Conservation (phyloP, 495 filamentous ascomycete genomes). For the Penicillium chermesinum region DNA sequence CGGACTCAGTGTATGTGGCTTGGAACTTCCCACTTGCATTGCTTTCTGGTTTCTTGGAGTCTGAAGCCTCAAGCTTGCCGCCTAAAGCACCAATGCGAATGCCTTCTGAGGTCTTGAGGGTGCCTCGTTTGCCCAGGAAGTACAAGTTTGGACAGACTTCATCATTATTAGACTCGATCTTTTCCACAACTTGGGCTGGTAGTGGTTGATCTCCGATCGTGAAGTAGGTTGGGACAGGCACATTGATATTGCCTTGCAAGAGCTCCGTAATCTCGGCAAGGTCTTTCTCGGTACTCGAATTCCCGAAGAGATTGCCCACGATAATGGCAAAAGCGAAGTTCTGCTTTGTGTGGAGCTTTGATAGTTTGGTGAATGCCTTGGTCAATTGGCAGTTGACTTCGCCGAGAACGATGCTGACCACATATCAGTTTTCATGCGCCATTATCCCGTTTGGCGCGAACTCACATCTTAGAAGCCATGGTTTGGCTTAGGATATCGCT, state of each 20-base stretch:
- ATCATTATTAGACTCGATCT: constrained; percentile 63
- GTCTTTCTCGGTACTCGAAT: constrained; percentile 44
- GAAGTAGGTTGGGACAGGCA: constrained; percentile 85
- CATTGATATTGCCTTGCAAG: constrained; percentile 60
- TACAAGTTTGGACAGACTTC: constrained; percentile 84
- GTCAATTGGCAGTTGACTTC: constrained; percentile 68
- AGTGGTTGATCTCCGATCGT: constrained; percentile 64
- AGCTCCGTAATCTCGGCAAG: constrained; percentile 55
- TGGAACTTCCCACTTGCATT: constrained; percentile 24
- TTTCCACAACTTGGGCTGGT: constrained; percentile 62
- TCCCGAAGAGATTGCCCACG: constrained; percentile 73
- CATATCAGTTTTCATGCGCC: background rate
- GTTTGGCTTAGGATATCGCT: background rate
- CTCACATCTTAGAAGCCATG: constrained; percentile 66
- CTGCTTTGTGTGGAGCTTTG: constrained; percentile 76
- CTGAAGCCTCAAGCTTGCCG: constrained; percentile 39
- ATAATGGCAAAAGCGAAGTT: constrained; percentile 79
- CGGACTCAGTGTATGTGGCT: constrained; percentile 59
- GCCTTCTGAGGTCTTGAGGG: constrained; percentile 84
- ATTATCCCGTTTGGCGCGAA: constrained; percentile 6
- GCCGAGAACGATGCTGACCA: constrained; percentile 70
- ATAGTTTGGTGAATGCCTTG: constrained; percentile 70
- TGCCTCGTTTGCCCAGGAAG: constrained; percentile 78
- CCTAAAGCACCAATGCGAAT: constrained; percentile 78
- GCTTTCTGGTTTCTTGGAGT: constrained; percentile 17